These are phyloP conservation scores for Phaeodactylum tricornutum DNA, from an alignment of 108 stramenopile genomes.

Conservation along the genomic window DNA sequence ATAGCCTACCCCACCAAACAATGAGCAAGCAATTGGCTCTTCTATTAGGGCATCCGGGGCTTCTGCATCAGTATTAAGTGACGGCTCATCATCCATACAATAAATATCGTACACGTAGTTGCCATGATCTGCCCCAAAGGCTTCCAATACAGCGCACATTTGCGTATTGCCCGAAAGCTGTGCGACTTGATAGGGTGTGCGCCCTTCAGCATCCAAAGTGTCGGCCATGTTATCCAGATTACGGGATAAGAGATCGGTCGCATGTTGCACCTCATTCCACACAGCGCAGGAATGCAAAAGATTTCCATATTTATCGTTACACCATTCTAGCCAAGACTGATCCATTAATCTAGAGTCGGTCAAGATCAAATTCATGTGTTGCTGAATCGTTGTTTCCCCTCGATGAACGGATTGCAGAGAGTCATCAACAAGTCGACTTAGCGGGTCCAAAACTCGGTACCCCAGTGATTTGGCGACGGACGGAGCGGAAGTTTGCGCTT, in stretches of 20 bases:
- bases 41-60: background rate
- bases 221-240: constrained; percentile 9
- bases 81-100: background rate
- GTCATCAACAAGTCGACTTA: constrained; percentile 31
- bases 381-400: constrained; percentile 7
- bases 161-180: constrained; percentile 27
- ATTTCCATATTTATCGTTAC: constrained; percentile 12
- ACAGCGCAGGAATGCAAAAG: constrained; percentile 34
- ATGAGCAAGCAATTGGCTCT: constrained; percentile 22
- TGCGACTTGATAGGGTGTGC: constrained; percentile 34
- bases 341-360: constrained; percentile 13
- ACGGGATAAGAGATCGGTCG: constrained; percentile 15
- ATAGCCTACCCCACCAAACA: constrained; percentile 56
- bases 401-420: constrained; percentile 19
- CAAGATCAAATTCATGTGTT: constrained; percentile 23
- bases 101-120: constrained; percentile 6
- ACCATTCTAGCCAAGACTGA: background rate
- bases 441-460: constrained; percentile 23
- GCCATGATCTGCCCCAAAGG: constrained; percentile 16
- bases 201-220: constrained; percentile 24
- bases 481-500: background rate
- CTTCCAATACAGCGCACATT: constrained; percentile 26
- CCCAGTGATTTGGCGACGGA: background rate
- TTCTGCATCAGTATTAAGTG: background rate
- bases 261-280: constrained; percentile 31